Percentiles rank a stretch among this genome's conserved stretches.
phyloP scores from a whole-genome alignment of 164 flowering plant species.

The Akebia trifoliata region DNA sequence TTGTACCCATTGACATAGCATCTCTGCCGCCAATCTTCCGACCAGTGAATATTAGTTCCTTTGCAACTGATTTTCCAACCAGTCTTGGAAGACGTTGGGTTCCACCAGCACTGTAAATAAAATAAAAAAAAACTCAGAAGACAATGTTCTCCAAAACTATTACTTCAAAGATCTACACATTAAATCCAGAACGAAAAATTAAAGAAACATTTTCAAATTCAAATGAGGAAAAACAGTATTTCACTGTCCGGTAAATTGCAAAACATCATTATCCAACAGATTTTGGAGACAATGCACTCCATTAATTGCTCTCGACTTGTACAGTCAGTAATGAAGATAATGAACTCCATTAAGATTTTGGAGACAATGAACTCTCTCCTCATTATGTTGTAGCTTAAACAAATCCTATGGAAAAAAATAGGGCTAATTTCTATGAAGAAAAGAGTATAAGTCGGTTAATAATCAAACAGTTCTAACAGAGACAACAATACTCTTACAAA shows the following conservation, averaged over 20 bases:
- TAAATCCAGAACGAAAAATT: too few species aligned
- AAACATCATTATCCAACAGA: neutral
- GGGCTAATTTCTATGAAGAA: too few species aligned
- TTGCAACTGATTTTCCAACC: constrained; percentile 75
- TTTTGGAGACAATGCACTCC: too few species aligned
- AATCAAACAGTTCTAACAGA: too few species aligned
- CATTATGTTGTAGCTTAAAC: too few species aligned
- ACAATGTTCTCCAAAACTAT: neutral
- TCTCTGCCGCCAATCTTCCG: constrained; percentile 61
- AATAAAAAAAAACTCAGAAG: neutral
- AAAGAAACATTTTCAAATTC: neutral
- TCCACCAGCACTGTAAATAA: constrained; percentile 84
- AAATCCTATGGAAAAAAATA: too few species aligned
- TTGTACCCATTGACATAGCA: constrained; percentile 62
- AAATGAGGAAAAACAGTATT: neutral
- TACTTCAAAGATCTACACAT: too few species aligned
- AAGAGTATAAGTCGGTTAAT: too few species aligned
- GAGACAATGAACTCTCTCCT: too few species aligned
- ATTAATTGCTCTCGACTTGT: too few species aligned
- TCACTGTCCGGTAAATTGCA: neutral
- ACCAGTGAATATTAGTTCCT: constrained; percentile 88
- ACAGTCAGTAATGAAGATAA: too few species aligned
- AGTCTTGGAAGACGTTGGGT: constrained; percentile 88
- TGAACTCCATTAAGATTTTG: too few species aligned
- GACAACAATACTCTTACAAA: neutral